Percentiles rank a stretch among this genome's conserved stretches.
Evolutionary conservation across 495 filamentous ascomycete species (phyloP).

Genomic region (Tuber melanosporum): DNA sequence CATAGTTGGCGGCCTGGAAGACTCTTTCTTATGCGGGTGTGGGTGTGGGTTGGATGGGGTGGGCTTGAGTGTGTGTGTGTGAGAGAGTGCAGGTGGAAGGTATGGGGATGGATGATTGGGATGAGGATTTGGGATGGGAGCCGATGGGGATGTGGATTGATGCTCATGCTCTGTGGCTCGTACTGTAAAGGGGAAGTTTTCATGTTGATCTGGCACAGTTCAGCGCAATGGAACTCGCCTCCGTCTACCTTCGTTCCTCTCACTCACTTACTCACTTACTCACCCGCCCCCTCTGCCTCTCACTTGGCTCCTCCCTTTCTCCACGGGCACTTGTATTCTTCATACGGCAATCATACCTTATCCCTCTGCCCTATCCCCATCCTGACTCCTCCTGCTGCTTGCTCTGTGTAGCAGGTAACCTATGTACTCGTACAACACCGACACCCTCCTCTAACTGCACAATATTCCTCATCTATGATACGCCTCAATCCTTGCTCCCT

Average conservation of each 20-base stretch:
- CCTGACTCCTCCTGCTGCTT: background rate
- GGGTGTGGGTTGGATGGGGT: background rate
- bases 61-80: background rate
- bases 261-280: background rate
- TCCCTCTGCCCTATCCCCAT: background rate
- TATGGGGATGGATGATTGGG: constrained; percentile 28
- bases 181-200: constrained; percentile 31
- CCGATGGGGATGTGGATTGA: constrained; percentile 32
- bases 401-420: background rate
- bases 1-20: background rate
- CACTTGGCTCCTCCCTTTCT: background rate
- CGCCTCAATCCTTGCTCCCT: constrained; percentile 1
- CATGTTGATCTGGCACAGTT: constrained; percentile 26
- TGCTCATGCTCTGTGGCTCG: constrained; percentile 20
- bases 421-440: background rate
- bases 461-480: constrained; percentile 4
- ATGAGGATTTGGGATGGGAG: constrained; percentile 38
- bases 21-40: background rate
- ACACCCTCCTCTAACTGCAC: background rate
- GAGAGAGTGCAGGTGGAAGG: background rate
- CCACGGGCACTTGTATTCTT: background rate
- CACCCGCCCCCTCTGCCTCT: background rate
- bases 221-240: background rate
- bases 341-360: background rate
- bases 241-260: background rate